Base-by-base conservation (phyloP, 2,329 filamentous ascomycete genomes). In the Nakataea oryzae region DNA sequence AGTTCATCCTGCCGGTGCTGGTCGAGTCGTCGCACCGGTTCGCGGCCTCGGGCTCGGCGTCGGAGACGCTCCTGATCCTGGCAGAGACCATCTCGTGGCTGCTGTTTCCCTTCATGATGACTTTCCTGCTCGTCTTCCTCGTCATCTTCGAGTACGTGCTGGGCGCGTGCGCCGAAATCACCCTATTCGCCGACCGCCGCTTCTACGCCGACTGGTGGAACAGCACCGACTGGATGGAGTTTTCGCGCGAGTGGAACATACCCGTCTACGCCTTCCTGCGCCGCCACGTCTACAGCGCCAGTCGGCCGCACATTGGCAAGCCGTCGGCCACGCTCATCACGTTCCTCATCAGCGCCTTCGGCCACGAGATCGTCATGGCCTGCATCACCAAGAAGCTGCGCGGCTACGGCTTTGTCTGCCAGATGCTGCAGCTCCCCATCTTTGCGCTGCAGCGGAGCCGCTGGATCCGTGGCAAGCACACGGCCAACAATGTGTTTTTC, bases 81-180 rank as follows among this genome's bases (percentile, higher is more conserved):
- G 86, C 90, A 30, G 95, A 97, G 79, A 92, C 90, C 17, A 93
- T 96, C 71, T 93, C 89, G 63, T 87, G 90, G 80, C 85, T 99
- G 24, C 83, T 99, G 27, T 97, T 97, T 75, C 95, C 95, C 3
- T 99, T 97, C 74, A 97, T 97, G 91, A 82, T 97, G 64, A 96
- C 88, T 4, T 96, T 97, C 73, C 79, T 97, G 5, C 86, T 97
- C 58, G 93, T 97, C 62, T 99, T 99, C 78, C 86, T 99, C 63
- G 92, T 97, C 74, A 97, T 97, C 69, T 99, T 97, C 74, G 95
- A 99, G 74, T 99, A 97, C 74, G 84, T 96, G 13, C 85, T 97
- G 41, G 95, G 93, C 63, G 93, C 93, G 58, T 96, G 96, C 70
- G 95, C 93, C 17, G 95, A 99, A 74, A 90, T 97, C 67, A 96